A percentile compares a stretch with the other conserved stretches of the same genome.
phyloP scores from a whole-genome alignment of 202 grass and related monocot genomes.

The Elaeis oleifera region DNA sequence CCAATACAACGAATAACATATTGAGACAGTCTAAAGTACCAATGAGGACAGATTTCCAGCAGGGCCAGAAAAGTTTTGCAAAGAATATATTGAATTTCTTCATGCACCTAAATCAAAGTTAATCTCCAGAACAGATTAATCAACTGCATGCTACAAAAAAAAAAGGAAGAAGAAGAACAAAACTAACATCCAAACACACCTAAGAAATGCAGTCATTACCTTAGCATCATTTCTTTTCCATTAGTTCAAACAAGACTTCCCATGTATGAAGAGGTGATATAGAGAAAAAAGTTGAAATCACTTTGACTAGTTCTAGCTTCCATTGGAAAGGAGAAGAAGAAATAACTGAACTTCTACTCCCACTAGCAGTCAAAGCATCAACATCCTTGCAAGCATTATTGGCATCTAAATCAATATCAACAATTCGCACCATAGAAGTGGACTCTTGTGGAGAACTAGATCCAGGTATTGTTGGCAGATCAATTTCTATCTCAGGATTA shows the following conservation, averaged over 20 bases:
- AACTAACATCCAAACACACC: slow-evolving; percentile 6
- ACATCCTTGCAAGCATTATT: slow-evolving; percentile 44
- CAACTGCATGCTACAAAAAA: too few relatives aligned
- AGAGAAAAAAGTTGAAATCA: slow-evolving; percentile 66
- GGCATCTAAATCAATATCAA: slow-evolving; percentile 83
- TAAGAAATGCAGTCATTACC: slow-evolving; percentile 25
- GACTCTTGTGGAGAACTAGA: slow-evolving; percentile 39
- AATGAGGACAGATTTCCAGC: slow-evolving; percentile 46
- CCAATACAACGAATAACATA: slow-evolving; percentile 6
- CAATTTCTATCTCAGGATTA: slow-evolving; percentile 32
- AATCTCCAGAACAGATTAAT: slow-evolving; percentile 3
- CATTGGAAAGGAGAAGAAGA: slow-evolving; percentile 40
- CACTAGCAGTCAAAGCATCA: slow-evolving; percentile 39
- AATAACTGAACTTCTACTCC: slow-evolving; percentile 34
- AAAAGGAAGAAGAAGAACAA: too few relatives aligned
- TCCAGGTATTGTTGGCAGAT: slow-evolving; percentile 37
- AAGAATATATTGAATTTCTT: slow-evolving; percentile 66
- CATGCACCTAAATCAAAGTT: slow-evolving; percentile 44
- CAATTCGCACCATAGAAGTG: slow-evolving; percentile 33
- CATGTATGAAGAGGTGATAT: slow-evolving; percentile 57
- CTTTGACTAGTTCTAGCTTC: slow-evolving; percentile 56
- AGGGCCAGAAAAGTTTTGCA: slow-evolving; percentile 54
- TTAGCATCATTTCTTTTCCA: slow-evolving; percentile 48
- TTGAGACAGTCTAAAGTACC: slow-evolving; percentile 37
- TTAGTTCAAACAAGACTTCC: slow-evolving; percentile 59